Evolutionary conservation across 306 rosid genomes (phyloP), one percentile per base, ranked within the genome.

Genomic region (Vigna unguiculata): DNA sequence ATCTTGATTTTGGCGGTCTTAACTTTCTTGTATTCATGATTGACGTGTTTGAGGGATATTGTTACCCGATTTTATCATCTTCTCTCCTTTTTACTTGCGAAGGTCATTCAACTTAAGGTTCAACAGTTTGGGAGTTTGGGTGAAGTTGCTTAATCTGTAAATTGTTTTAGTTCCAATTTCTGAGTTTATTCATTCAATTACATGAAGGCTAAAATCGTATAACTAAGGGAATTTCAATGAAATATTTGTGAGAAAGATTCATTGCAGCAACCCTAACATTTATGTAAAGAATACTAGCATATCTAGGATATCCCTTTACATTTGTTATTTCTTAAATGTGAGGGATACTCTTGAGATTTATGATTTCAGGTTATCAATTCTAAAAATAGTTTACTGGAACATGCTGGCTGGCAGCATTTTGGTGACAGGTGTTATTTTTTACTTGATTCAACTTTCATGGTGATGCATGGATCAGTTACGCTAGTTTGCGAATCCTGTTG

Each of bases 161-260:
- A 19, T 28, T 41, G 59, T 62, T 62, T 75, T 63, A 30, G 36
- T 48, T 32, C 41, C 51, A 62, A 32, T 32, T 47, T 17, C 61
- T 14, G 59, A 45, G 63, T 58, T 36, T 76, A 64, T 76, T 22
- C 30, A 16, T 76, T 76, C 66, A 49, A 25, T 64, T 64, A 22
- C 10, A 13, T 51, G 34, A 19, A 22, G 20, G 25, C 67, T 9
- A 30, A 61, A 2, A 32, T 64, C 43, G 52, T 38, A 66, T 24
- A 76, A 63, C 61, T 62, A 63, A 21, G 19, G 51, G 36, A 45
- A 49, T 30, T 75, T 62, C 65, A 34, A 9, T 16, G 53, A 51
- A 62, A 36, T 63, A 62, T 47, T 48, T 21, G 9, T n/a, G 69
- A 59, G 54, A 51, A 63, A 62, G 11, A 20, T 34, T 75, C 62